Evolutionary conservation across 805 yeast species (phyloP), one percentile per base, ranked within the genome.

Genomic region (Tetrapisispora nanseiensis): DNA sequence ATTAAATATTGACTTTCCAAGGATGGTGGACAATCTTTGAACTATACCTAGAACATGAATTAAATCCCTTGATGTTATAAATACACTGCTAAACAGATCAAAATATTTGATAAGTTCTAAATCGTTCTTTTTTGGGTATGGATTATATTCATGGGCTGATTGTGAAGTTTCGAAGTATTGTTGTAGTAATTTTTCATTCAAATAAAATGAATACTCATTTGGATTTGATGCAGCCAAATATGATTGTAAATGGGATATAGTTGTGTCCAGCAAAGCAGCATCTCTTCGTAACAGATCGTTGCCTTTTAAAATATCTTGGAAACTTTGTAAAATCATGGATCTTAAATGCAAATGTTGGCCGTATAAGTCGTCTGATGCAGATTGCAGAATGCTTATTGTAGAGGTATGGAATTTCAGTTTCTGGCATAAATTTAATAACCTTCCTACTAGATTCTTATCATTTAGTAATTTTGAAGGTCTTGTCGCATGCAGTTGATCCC

Each of bases 221-320:
- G 74, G 69, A 51, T 76, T 75, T 3, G 79, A 61, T 13, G 78
- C 74, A 1, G 80, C 73, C 8, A 75, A 36, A 52, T 63, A 76
- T 30, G 69, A 57, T 16, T 72, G 49, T 6, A 77, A 57, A 23
- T 66, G 56, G 23, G 45, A 46, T 9, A 52, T 43, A 4, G 56
- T 46, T 3, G 43, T 18, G 40, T 55, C 60, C 15, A 53, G 42
- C 30, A 47, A 40, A 36, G 26, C 39, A 8, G 52, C 44, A 37
- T 40, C 46, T 5, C 35, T 42, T 15, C 28, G 24, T n/a, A 34
- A 12, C 6, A 34, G 9, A 3, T 2, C 1, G 12, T 21, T n/a
- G 18, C 23, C 16, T 34, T 40, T 34, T 18, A 40, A 16, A 8
- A 15, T 13, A 9, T 28, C 35, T 23, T 40, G 38, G 15, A n/a